phyloP scores from a whole-genome alignment of 2,329 filamentous ascomycete species.

The Triangularia setosa region DNA sequence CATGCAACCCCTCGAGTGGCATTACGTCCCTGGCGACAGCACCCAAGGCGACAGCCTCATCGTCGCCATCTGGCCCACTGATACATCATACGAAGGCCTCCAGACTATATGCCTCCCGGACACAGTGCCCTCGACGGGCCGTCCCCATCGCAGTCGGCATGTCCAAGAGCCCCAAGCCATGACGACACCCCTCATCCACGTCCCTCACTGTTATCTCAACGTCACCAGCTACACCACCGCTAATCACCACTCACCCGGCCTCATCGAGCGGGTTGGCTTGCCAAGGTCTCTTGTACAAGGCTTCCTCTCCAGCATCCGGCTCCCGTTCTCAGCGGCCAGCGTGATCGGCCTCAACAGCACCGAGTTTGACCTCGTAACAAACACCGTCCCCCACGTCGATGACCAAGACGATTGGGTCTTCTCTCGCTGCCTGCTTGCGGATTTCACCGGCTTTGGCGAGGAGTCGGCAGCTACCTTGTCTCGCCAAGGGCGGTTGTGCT shows the following conservation, averaged over 20 bases:
- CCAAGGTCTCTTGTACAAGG: not conserved
- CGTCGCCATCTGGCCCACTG: not conserved
- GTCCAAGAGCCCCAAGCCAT: not conserved
- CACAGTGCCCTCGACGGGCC: not conserved
- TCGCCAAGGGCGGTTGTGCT: conserved; percentile 20
- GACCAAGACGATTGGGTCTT: conserved; percentile 26
- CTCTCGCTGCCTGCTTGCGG: conserved; percentile 24
- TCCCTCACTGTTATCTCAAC: not conserved
- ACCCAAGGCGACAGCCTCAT: not conserved
- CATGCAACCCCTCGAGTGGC: not conserved
- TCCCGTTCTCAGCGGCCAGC: not conserved
- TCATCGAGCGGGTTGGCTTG: not conserved
- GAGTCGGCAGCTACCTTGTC: conserved; percentile 21
- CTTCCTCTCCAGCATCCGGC: not conserved
- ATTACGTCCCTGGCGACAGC: not conserved
- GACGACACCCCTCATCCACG: not conserved
- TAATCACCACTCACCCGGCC: not conserved
- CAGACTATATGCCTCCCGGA: not conserved
- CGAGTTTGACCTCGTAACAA: not conserved
- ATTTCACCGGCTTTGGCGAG: conserved; percentile 23
- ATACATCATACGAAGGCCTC: not conserved
- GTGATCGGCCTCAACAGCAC: not conserved
- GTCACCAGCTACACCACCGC: not conserved
- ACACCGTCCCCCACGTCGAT: conserved; percentile 18
- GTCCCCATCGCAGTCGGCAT: not conserved